A percentile compares a stretch with the other conserved stretches of the same genome.
phyloP scores from a whole-genome alignment of 2,329 filamentous ascomycete genomes.

The Xylariales sp. region DNA sequence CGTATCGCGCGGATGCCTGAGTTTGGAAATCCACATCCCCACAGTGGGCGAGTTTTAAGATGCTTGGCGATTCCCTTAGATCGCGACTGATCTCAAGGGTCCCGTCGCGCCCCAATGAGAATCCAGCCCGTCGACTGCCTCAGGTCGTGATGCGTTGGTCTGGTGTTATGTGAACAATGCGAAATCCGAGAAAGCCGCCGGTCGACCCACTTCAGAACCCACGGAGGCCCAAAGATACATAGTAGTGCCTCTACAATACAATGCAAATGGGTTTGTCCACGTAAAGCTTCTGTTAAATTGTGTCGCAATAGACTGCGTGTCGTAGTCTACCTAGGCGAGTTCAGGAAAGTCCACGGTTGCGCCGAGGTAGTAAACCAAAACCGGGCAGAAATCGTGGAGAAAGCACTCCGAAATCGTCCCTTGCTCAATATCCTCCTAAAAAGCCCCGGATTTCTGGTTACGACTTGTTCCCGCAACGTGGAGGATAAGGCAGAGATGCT shows the following conservation, averaged over 20 bases:
- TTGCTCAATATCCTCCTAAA: not conserved
- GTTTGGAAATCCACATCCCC: no score
- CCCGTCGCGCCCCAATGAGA: not conserved
- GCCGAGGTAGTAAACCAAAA: no score
- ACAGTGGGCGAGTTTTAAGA: no score
- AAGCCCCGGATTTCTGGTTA: not conserved
- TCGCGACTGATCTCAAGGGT: no score
- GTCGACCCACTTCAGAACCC: slow-evolving; percentile 1
- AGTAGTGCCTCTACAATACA: not conserved
- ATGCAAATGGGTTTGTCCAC: not conserved
- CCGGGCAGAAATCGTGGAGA: not conserved
- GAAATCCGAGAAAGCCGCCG: slow-evolving; percentile 6
- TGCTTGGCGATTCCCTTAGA: no score
- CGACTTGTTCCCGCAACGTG: slow-evolving; percentile 4
- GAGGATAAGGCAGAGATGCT: not conserved
- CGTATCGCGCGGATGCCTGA: no score
- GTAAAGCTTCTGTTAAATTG: no score
- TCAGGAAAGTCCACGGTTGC: no score
- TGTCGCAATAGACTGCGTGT: no score
- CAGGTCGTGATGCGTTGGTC: slow-evolving; percentile 4
- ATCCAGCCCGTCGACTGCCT: slow-evolving; percentile 2
- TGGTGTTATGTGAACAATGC: no score
- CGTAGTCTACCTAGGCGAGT: no score
- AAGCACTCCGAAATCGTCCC: not conserved
- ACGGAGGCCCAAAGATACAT: not conserved